Evolutionary conservation across 176 grass and related monocot species (phyloP), one percentile per base, ranked within the genome.

Genomic region (Oryza glaberrima): DNA sequence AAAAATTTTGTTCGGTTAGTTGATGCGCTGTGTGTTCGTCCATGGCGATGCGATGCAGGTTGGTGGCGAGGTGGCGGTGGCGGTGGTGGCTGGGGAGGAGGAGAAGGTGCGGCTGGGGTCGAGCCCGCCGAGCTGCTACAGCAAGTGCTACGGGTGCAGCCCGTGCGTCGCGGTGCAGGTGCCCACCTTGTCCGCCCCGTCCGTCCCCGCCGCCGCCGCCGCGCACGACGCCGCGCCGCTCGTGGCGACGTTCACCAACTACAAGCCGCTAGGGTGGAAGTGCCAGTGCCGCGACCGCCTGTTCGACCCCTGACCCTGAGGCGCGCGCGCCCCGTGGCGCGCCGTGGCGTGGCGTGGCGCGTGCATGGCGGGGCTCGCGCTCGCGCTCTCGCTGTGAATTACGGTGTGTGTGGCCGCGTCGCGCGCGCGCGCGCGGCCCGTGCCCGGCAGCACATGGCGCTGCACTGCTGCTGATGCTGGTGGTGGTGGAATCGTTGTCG

Each of bases 221-320:
- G 48, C 72, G 30, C 44, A 15, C 11, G 49, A 16, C 28, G 75
- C 76, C n/a, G 75, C 76, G 48, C 58, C 52, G 28, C 88, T 73
- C 23, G 76, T 81, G 46, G 64, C 45, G 4, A 71, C 75, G 79
- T 82, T 83, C 69, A 86, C 94, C 48, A 82, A 93, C 69, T 96
- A 93, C 89, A 96, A 96, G 70, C 94, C 91, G 35, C 78, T 93
- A 11, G 91, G 94, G 72, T 96, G 94, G 94, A 91, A 93, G 73
- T 96, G 94, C 84, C 88, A 73, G 60, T 96, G 94, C 84, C 73
- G 91, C 73, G 73, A 90, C 82, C 91, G 87, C 81, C 80, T 90
- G 8, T 96, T 82, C 76, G 86, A 89, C 20, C 94, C 94, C 69
- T 95, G 80, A 93, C 94, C 94, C 69, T 95, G 80, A 93, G 17